phyloP scores from a whole-genome alignment of 306 rosid species.

The Corylus americana region DNA sequence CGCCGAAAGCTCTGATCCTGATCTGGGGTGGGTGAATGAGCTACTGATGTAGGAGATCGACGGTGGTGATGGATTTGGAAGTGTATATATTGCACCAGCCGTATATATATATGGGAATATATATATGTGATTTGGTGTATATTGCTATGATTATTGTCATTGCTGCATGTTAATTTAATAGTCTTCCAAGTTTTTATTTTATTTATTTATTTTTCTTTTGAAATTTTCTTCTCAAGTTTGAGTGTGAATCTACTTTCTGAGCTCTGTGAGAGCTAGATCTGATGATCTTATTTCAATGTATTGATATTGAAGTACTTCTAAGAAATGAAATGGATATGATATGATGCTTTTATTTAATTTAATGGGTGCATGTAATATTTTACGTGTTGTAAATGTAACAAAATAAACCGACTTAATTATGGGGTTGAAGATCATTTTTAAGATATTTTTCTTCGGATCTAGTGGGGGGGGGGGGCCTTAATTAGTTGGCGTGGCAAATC shows the following conservation, averaged over 20 bases:
- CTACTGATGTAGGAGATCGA: conserved; percentile 56
- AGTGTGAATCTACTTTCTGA: background rate
- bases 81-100: conserved; percentile 52
- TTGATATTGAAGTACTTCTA: background rate
- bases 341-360: background rate
- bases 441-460: conserved; percentile 15
- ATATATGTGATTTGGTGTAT: conserved; percentile 31
- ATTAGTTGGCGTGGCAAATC: conserved; percentile 16
- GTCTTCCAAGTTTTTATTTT: conserved; percentile 31
- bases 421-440: conserved; percentile 10
- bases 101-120: conserved; percentile 7
- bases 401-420: background rate
- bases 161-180: background rate
- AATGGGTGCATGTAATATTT: background rate
- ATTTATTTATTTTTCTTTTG: conserved; percentile 20
- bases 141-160: conserved; percentile 22
- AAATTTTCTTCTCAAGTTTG: background rate
- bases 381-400: conserved; percentile 30
- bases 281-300: conserved; percentile 4
- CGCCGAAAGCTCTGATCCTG: conserved; percentile 41
- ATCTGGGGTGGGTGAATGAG: conserved; percentile 92
- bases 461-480: background rate
- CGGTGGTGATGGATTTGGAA: conserved; percentile 20
- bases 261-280: background rate
- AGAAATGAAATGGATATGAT: background rate